Evolutionary conservation across 2,329 filamentous ascomycete genomes (phyloP).

Genomic region (Fusarium pilosicola): DNA sequence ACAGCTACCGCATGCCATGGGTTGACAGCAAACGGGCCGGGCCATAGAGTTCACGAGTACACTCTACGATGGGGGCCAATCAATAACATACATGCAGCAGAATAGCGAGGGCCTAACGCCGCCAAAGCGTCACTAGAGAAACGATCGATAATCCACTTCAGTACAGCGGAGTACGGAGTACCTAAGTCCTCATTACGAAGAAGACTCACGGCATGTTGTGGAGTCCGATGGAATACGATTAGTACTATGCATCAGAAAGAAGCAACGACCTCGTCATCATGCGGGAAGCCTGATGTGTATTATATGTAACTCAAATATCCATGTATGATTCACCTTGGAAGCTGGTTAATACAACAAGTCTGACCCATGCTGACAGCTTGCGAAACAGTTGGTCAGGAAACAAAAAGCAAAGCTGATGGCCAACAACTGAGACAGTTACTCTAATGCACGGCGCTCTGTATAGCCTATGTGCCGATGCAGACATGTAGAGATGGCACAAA

Average conservation of each 20-base stretch:
- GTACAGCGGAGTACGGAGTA: neutral
- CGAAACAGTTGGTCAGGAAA: neutral
- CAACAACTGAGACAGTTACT: conserved; percentile 4
- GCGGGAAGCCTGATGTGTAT: neutral
- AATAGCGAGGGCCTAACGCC: neutral
- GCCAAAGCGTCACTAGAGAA: neutral
- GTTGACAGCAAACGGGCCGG: conserved; percentile 38
- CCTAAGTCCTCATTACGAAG: neutral
- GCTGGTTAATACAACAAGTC: neutral
- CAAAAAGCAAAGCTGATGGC: neutral
- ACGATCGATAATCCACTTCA: neutral
- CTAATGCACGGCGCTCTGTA: neutral
- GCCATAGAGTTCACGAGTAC: conserved; percentile 35
- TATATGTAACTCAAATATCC: neutral
- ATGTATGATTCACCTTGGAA: neutral
- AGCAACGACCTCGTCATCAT: neutral
- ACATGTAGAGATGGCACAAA: neutral
- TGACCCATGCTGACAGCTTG: neutral
- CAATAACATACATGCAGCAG: neutral
- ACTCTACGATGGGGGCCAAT: conserved; percentile 8
- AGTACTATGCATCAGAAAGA: neutral
- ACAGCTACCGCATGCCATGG: conserved; percentile 25
- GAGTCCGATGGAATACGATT: neutral
- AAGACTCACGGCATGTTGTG: neutral
- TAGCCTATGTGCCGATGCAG: neutral